Evolutionary conservation across 805 yeast genomes (phyloP).

Genomic region (Zygosaccharomyces bisporus): DNA sequence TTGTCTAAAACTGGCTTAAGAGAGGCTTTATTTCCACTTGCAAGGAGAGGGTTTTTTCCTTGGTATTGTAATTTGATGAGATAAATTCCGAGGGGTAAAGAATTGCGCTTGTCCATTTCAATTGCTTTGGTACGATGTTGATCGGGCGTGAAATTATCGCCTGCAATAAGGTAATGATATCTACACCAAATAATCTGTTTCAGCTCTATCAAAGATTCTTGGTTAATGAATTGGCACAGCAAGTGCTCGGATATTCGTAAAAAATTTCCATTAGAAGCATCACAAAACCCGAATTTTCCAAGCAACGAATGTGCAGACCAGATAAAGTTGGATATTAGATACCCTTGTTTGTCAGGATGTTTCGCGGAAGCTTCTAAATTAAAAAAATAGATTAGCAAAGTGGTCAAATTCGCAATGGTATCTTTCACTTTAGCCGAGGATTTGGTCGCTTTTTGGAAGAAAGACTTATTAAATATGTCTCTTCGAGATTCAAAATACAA

Average conservation of each 20-base stretch:
- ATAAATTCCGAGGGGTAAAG: conserved; percentile 32
- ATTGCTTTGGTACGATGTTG: conserved; percentile 56
- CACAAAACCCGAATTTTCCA: conserved; percentile 69
- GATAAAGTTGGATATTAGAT: conserved; percentile 36
- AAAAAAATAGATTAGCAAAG: conserved; percentile 18
- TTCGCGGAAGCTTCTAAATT: conserved; percentile 2
- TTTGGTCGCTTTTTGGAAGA: conserved; percentile 41
- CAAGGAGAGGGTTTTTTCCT: conserved; percentile 55
- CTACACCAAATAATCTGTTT: conserved; percentile 77
- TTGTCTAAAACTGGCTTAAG: conserved; percentile 68
- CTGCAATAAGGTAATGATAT: conserved; percentile 60
- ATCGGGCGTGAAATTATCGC: conserved; percentile 57
- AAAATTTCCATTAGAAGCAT: conserved; percentile 56
- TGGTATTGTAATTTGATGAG: conserved; percentile 39
- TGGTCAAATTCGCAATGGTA: conserved; percentile 36
- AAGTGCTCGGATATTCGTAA: conserved; percentile 56
- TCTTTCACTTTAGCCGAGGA: conserved; percentile 48
- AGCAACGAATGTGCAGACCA: conserved; percentile 67
- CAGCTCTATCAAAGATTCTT: conserved; percentile 59
- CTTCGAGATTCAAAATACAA: conserved; percentile 47
- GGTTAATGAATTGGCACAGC: conserved; percentile 42
- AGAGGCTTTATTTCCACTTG: conserved; percentile 59
- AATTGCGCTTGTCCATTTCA: conserved; percentile 36
- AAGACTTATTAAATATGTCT: conserved; percentile 39
- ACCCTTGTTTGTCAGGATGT: conserved; percentile 5